Evolutionary conservation across 2,329 filamentous ascomycete genomes (phyloP).

Genomic region (Dactylonectria macrodidyma): DNA sequence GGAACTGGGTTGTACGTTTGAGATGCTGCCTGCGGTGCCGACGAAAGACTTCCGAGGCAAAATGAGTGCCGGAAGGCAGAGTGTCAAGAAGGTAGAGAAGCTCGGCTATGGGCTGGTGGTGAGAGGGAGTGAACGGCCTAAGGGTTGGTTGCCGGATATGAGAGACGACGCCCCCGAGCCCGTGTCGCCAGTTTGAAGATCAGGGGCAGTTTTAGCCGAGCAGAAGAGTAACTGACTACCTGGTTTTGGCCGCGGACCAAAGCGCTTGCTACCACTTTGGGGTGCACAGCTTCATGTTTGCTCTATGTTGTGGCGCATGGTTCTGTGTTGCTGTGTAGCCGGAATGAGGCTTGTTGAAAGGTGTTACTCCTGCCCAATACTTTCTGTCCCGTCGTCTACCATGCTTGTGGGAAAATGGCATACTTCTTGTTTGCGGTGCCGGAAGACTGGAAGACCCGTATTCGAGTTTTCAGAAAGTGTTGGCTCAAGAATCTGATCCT

Average conservation of each 20-base stretch:
- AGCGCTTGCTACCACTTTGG: not conserved
- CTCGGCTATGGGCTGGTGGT: conserved; percentile 91
- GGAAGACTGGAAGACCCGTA: too few species aligned
- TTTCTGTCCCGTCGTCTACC: not conserved
- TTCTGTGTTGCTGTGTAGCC: not conserved
- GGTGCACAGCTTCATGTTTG: not conserved
- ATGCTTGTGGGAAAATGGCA: not conserved
- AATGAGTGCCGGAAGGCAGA: conserved; percentile 86
- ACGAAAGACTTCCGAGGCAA: conserved; percentile 79
- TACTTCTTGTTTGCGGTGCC: not conserved
- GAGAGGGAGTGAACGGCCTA: conserved; percentile 88
- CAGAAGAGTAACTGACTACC: too few species aligned
- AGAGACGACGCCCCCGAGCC: conserved; percentile 54
- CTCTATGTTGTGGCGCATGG: not conserved
- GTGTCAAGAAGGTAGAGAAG: conserved; percentile 94
- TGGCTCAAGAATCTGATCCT: too few species aligned
- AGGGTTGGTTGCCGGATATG: conserved; percentile 91
- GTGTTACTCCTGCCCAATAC: not conserved
- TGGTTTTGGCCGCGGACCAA: not conserved
- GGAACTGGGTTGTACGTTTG: conserved; percentile 81
- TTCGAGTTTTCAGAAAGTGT: too few species aligned
- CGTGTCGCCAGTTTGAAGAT: conserved; percentile 41
- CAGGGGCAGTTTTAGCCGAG: not conserved
- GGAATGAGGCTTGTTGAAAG: not conserved
- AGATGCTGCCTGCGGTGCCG: conserved; percentile 76